Conservation (phyloP, 1,139 yeast genomes). For the Arxiozyma bovina region DNA sequence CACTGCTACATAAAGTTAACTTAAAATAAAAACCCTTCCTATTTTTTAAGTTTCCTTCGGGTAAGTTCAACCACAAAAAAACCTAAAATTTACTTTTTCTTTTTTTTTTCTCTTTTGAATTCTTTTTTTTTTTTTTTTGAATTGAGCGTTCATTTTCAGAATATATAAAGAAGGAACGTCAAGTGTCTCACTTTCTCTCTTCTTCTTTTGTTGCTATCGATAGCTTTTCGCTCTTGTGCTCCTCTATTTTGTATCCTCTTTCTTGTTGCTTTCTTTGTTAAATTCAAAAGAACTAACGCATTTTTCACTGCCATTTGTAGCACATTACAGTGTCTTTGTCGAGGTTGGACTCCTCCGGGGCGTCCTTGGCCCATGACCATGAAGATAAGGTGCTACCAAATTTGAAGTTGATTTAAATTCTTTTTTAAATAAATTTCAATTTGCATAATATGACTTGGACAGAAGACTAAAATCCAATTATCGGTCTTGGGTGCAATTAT, state of each 20-base stretch:
- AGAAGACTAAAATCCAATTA: slow-evolving; percentile 47
- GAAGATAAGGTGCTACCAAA: slow-evolving; percentile 48
- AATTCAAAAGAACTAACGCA: slow-evolving; percentile 40
- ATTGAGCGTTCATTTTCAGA: neutral
- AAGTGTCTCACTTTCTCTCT: neutral
- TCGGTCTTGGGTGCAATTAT: slow-evolving; percentile 80
- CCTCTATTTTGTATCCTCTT: too few species aligned
- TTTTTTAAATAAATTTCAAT: neutral
- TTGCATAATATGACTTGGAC: slow-evolving; percentile 37
- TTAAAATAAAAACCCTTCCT: neutral
- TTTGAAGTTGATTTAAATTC: slow-evolving; percentile 12
- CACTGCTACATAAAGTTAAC: neutral
- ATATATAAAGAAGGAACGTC: neutral
- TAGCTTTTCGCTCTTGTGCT: too few species aligned
- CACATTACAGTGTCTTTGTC: slow-evolving; percentile 37
- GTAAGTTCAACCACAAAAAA: neutral
- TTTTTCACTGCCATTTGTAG: slow-evolving; percentile 56
- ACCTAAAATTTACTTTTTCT: neutral
- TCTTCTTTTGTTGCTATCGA: slow-evolving; percentile 3
- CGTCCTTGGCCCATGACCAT: slow-evolving; percentile 71
- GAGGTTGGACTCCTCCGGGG: slow-evolving; percentile 68
- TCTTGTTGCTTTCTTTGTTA: too few species aligned
- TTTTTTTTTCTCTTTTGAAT: neutral
- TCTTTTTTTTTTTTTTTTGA: neutral
- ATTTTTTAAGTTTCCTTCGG: neutral